Conservation (phyloP, 306 rosid species). For the Urtica urens region DNA sequence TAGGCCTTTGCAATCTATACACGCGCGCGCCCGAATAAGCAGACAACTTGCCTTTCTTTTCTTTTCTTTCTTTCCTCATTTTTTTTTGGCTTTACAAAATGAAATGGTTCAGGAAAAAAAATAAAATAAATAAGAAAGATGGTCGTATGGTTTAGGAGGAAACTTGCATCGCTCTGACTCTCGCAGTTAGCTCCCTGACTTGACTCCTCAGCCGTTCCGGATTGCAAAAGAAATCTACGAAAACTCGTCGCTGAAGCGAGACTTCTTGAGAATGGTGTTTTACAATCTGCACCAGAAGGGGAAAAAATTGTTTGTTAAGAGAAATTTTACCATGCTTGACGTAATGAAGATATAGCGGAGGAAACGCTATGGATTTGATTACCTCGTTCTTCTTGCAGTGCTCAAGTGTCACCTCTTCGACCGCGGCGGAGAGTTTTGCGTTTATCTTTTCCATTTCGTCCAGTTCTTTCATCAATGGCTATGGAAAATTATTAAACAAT, state of each 20-base stretch:
- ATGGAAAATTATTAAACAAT: conserved; percentile 11
- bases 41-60: too few species aligned
- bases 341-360: too few species aligned
- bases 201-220: conserved; percentile 77
- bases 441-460: conserved; percentile 97
- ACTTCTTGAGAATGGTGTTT: conserved; percentile 85
- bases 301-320: too few species aligned
- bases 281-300: conserved; percentile 83
- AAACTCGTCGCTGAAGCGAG: conserved; percentile 77
- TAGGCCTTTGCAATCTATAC: too few species aligned
- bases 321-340: too few species aligned
- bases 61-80: too few species aligned
- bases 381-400: conserved; percentile 95
- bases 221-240: conserved; percentile 91
- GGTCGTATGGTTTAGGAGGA: conserved; percentile 24
- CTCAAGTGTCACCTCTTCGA: conserved; percentile 92
- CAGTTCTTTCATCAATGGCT: conserved; percentile 97
- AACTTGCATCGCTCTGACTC: conserved; percentile 79
- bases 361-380: too few species aligned
- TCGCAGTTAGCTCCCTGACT: conserved; percentile 72
- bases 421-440: conserved; percentile 75
- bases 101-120: background rate
- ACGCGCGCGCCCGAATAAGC: too few species aligned
- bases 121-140: background rate
- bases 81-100: too few species aligned